Percentiles rank a stretch among this genome's conserved stretches.
Evolutionary conservation across 768 basidiomycete species (phyloP).

Genomic region (Butyriboletus loyo): DNA sequence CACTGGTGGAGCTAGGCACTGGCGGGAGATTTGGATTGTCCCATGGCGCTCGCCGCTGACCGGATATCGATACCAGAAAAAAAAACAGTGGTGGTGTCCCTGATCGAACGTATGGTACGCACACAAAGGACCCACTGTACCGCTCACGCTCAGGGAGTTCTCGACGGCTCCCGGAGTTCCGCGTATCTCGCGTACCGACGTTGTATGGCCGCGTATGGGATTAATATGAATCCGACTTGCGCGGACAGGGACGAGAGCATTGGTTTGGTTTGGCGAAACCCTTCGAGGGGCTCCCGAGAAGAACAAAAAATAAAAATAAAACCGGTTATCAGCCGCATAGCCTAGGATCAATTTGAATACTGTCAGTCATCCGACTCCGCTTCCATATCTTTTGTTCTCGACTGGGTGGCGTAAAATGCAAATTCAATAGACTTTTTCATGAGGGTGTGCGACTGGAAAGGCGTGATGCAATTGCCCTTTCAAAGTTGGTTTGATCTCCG

Average conservation of each 20-base stretch:
- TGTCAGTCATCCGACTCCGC: not conserved
- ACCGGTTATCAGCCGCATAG: not conserved
- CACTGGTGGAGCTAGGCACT: conserved; percentile 1
- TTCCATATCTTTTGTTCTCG: not conserved
- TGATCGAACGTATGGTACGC: no score
- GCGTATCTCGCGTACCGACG: not conserved
- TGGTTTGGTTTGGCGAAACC: not conserved
- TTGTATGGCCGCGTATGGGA: not conserved
- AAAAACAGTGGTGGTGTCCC: not conserved
- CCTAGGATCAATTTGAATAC: conserved; percentile 1
- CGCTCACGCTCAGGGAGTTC: not conserved
- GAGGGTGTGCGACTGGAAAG: not conserved
- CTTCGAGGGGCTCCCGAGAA: not conserved
- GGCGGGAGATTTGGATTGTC: not conserved
- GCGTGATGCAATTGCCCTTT: conserved; percentile 6
- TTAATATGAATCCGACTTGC: not conserved
- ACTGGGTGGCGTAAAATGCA: not conserved
- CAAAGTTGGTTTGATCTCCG: conserved; percentile 32
- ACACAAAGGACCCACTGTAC: no score
- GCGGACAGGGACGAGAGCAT: not conserved
- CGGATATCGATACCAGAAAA: not conserved
- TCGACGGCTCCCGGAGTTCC: not conserved
- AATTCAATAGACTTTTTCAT: not conserved
- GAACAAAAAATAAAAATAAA: not conserved
- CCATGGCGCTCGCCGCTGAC: not conserved